Evolutionary conservation across 1,284 basidiomycete species (phyloP).

Genomic region (Vanrija sp.): DNA sequence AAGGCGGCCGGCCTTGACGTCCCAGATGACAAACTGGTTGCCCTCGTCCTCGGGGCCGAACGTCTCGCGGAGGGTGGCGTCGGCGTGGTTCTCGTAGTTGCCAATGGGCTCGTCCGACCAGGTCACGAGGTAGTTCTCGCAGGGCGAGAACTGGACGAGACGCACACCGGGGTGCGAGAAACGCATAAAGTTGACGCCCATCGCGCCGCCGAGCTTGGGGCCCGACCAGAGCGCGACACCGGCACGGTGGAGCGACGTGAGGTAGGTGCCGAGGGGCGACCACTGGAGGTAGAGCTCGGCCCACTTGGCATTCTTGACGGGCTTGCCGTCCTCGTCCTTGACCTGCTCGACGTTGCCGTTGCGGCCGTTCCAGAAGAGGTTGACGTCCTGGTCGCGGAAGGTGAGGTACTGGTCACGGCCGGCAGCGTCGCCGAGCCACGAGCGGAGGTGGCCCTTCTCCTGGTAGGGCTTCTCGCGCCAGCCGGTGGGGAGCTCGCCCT

Average conservation of each 20-base stretch:
- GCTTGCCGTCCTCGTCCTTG: conserved; percentile 53
- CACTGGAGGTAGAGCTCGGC: conserved; percentile 96
- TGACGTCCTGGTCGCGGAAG: conserved; percentile 86
- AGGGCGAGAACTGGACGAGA: conserved; percentile 95
- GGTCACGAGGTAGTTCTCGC: conserved; percentile 94
- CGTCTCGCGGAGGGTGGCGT: conserved; percentile 46
- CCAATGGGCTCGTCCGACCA: conserved; percentile 96
- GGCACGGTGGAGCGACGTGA: conserved; percentile 90
- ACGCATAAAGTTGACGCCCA: conserved; percentile 53
- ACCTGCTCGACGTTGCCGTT: conserved; percentile 81
- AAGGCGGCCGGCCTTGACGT: conserved; percentile 86
- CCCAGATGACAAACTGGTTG: conserved; percentile 96
- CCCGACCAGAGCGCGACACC: conserved; percentile 97
- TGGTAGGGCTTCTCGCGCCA: conserved; percentile 68
- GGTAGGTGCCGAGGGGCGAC: conserved; percentile 92
- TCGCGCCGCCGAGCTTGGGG: conserved; percentile 43
- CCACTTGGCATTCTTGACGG: conserved; percentile 62
- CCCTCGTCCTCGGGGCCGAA: conserved; percentile 86
- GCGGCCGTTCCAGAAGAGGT: conserved; percentile 91
- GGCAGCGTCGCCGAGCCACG: conserved; percentile 87
- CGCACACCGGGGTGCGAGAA: conserved; percentile 95
- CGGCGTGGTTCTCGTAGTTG: conserved; percentile 71
- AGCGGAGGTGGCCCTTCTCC: conserved; percentile 88
- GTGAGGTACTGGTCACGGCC: conserved; percentile 96
- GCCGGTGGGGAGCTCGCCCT: conserved; percentile 60